Evolutionary conservation across 2,329 filamentous ascomycete genomes (phyloP).

Genomic region (Ascochyta lentis): DNA sequence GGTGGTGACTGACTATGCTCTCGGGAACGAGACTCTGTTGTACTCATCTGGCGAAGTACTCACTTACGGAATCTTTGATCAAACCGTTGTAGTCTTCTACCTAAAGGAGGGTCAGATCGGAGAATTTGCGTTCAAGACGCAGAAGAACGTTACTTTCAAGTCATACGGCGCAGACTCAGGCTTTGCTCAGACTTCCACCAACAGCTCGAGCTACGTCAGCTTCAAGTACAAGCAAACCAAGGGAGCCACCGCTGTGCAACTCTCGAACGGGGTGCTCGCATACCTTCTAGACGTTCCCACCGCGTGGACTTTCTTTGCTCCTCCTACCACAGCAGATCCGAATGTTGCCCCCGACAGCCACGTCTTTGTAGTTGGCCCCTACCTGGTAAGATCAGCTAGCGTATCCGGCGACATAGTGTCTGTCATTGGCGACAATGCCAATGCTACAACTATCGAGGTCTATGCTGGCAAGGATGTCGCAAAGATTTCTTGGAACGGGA

Average conservation of each 20-base stretch:
- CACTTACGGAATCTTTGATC: conserved; percentile 58
- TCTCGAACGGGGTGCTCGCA: conserved; percentile 58
- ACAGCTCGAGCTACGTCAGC: conserved; percentile 22
- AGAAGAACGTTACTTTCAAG: conserved; percentile 49
- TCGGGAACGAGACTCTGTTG: conserved; percentile 57
- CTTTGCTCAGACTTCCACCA: conserved; percentile 37
- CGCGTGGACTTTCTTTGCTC: conserved; percentile 65
- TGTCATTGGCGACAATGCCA: conserved; percentile 56
- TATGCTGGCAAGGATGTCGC: conserved; percentile 39
- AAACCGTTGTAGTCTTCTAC: conserved; percentile 58
- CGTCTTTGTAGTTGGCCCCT: conserved; percentile 40
- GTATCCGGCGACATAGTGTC: conserved; percentile 51
- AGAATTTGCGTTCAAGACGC: conserved; percentile 57
- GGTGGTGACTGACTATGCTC: conserved; percentile 60
- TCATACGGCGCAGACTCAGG: conserved; percentile 50
- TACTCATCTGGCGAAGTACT: conserved; percentile 61
- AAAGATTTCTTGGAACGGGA: conserved; percentile 57
- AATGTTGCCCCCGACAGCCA: conserved; percentile 55
- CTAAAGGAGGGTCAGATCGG: conserved; percentile 58
- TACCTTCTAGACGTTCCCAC: conserved; percentile 62
- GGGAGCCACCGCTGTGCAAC: conserved; percentile 56
- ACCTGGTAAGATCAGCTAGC: conserved; percentile 49
- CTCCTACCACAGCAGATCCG: conserved; percentile 56
- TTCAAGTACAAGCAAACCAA: conserved; percentile 58
- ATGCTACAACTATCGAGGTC: conserved; percentile 53